Base-by-base conservation (phyloP, 441 rosid species). In the Gossypium laxum region DNA sequence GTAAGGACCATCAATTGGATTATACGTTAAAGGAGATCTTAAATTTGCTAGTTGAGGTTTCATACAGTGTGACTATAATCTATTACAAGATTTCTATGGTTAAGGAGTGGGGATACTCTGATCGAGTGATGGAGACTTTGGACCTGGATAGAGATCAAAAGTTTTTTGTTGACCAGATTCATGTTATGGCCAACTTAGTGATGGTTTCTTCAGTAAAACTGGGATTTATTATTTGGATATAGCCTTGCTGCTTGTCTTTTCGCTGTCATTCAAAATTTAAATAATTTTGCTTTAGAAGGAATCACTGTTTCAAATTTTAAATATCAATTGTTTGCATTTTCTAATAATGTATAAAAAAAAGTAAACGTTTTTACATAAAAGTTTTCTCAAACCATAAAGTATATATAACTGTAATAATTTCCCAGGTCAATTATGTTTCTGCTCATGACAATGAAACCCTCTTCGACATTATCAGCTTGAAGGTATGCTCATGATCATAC, bases 381-480 rank as follows among this genome's bases (percentile, higher is more conserved):
- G 34, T 65, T 22, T 65, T 22, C 4, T 34, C 45, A 28, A 75
- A 54, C 51, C 19, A 6, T 75, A 8, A 71, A 17, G 17, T 69
- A 60, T 54, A 48, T 50, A 48, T 80, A 52, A 60, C 52, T 78
- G 67, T 63, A 30, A 34, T 81, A 59, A 32, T 75, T 70, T 84
- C 76, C 74, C 85, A 94, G 98, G 83, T 94, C 26, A 94, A 89
- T 74, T 94, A 92, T 82, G 96, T 89, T 75, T 94, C 99, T 72
- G 99, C 99, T 76, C 99, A 94, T 85, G 98, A 94, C 86, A 94
- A 94, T 74, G 99, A 94, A 86, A 94, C 98, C 76, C 84, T 94
- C 22, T 90, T 94, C 73, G 99, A 92, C 83, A 78, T 89, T 61
- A 82, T 90, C 73, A 90, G 90, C 80, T 68, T 94, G 87, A 92